Base-by-base conservation (phyloP, 352 stramenopile genomes). In the Saprolegnia diclina region DNA sequence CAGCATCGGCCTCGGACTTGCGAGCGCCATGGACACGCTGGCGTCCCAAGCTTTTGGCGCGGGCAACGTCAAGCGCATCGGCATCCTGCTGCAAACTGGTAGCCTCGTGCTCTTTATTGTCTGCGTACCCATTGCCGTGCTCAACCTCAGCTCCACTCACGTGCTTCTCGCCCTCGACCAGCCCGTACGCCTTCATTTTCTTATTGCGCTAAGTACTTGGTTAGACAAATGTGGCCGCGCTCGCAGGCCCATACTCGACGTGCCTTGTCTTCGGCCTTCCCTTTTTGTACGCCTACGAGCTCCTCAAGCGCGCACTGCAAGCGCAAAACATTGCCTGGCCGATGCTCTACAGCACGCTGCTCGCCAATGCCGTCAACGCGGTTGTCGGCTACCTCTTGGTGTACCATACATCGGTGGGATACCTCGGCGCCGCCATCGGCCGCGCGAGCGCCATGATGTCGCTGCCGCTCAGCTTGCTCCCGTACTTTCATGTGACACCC, bases 251-350 rank as follows among this genome's bases (percentile, higher is more conserved):
- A 46, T 92, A 90, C 68, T 83, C 78, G 2, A 66, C 71, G 5
- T 79, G 79, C 54, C 83, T 87, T 6, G 71, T 95, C 4, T 81
- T 87, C 37, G 82, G 84, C 21, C 71, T 89, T 22, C 87, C 87
- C 10, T 91, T 88, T 67, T 66, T 89, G 1, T 92, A 89, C 64
- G 32, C 75, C 16, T 94, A 92, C 62, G 84, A 94, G 71, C 78
- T 92, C 67, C 46, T 85, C 21, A 73, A 84, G 42, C 91, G 90
- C 66, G 21, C 89, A 21, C 72, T 86, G 42, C 84, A 92, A 53
- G 79, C 84, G 22, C 77, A 89, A 65, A 89, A 90, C 66, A 79
- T 93, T 10, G 79, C 88, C 14, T 55, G 71, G 1, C 87, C 87
- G 3, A 76, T 82, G 74, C 82, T 96, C 32, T 80, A 74, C 74